These are phyloP conservation scores for Thelephora terrestris DNA, from an alignment of 1,284 basidiomycete species.

Conservation along the genomic window DNA sequence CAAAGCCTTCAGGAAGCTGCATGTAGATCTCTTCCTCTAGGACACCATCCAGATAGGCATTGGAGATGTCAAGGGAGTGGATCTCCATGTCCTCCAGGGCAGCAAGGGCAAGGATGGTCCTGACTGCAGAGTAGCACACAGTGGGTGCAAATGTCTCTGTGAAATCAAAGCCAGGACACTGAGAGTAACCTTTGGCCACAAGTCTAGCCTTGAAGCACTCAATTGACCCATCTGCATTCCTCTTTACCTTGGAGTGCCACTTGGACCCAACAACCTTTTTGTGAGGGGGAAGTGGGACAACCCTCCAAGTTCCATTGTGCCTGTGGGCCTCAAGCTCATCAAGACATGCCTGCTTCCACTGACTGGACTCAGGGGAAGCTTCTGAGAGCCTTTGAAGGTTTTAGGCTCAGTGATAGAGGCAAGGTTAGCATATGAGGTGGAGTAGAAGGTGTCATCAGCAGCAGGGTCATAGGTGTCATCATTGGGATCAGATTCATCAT, in stretches of 20 bases:
- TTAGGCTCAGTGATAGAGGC: constrained; percentile 10
- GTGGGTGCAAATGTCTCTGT: constrained; percentile 26
- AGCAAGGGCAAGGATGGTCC: constrained; percentile 20
- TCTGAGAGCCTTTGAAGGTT: constrained; percentile 9
- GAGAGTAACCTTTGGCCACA: constrained; percentile 31
- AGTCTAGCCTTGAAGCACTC: constrained; percentile 28
- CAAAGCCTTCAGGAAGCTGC: constrained; percentile 22
- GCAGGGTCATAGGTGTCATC: constrained; percentile 2
- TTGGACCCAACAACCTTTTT: constrained; percentile 16
- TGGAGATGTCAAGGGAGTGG: constrained; percentile 25
- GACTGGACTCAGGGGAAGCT: constrained; percentile 10
- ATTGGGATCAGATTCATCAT: constrained; percentile 5
- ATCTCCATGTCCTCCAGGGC: constrained; percentile 17
- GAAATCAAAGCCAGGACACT: constrained; percentile 30
- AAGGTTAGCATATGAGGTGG: constrained; percentile 1
- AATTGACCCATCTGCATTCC: constrained; percentile 18
- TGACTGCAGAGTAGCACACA: constrained; percentile 17
- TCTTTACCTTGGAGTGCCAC: constrained; percentile 26
- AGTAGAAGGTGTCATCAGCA: constrained; percentile 3
- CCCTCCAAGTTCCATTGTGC: constrained; percentile 15
- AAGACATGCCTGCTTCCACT: constrained; percentile 25
- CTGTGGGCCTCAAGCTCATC: constrained; percentile 19
- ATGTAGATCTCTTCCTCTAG: constrained; percentile 32
- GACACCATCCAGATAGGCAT: constrained; percentile 25
- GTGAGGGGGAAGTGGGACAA: constrained; percentile 14